phyloP scores from a whole-genome alignment of 2,329 filamentous ascomycete species.

The Fusarium napiforme region DNA sequence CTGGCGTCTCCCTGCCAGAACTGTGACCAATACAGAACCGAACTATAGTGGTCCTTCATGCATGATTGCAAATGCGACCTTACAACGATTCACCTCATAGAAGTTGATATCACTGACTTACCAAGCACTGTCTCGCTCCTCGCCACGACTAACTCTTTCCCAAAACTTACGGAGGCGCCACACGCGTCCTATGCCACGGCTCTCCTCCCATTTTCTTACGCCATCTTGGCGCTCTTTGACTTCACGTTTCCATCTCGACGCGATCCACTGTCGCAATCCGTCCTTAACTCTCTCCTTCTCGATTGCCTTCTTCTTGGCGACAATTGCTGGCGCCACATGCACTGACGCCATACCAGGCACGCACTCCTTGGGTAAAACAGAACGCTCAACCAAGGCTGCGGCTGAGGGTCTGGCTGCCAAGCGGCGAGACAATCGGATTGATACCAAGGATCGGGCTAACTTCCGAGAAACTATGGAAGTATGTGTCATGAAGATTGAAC shows the following conservation, averaged over 20 bases:
- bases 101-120: constrained; percentile 31
- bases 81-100: constrained; percentile 2
- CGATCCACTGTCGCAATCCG: constrained; percentile 72
- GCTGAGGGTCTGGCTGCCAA: constrained; percentile 69
- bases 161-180: constrained; percentile 73
- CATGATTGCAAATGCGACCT: background rate
- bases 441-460: constrained; percentile 71
- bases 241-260: constrained; percentile 65
- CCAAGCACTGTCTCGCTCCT: constrained; percentile 34
- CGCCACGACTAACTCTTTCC: constrained; percentile 67
- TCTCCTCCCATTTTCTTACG: constrained; percentile 61
- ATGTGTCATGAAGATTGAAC: constrained; percentile 74
- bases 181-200: constrained; percentile 64
- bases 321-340: constrained; percentile 67
- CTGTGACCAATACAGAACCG: constrained; percentile 8
- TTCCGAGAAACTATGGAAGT: constrained; percentile 73
- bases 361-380: constrained; percentile 74
- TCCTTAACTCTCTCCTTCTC: constrained; percentile 77
- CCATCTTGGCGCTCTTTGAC: constrained; percentile 62
- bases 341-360: constrained; percentile 57
- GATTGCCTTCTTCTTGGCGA: constrained; percentile 70
- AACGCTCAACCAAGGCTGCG: constrained; percentile 69
- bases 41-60: background rate
- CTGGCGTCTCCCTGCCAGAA: background rate
- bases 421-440: constrained; percentile 72